Evolutionary conservation across 805 yeast species (phyloP).

Genomic region (Jamesozyma piceae): DNA sequence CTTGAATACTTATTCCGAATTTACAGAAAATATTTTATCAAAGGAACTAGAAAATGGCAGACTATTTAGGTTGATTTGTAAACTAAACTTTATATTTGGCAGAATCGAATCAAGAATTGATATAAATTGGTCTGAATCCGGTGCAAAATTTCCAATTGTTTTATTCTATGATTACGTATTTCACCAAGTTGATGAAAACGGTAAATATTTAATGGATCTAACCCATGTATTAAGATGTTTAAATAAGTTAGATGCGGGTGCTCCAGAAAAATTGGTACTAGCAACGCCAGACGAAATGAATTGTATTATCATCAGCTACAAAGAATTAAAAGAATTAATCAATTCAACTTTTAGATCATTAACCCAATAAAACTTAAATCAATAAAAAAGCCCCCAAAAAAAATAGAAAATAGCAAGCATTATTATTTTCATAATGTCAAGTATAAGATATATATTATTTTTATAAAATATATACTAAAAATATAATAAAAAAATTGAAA

Average conservation of each 20-base stretch:
- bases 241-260: constrained; percentile 88
- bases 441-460: neutral
- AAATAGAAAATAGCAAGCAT: neutral
- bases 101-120: constrained; percentile 57
- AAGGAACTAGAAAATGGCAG: constrained; percentile 84
- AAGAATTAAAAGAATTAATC: constrained; percentile 65
- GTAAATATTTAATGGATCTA: constrained; percentile 71
- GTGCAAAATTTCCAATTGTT: constrained; percentile 61
- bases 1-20: constrained; percentile 46
- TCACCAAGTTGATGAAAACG: constrained; percentile 70
- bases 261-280: constrained; percentile 70
- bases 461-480: neutral
- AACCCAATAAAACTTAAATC: constrained; percentile 11
- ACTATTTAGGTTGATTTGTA: constrained; percentile 69
- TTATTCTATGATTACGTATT: constrained; percentile 79
- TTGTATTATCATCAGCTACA: constrained; percentile 76
- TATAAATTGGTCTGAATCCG: constrained; percentile 61
- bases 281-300: constrained; percentile 79
- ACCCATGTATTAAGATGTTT: constrained; percentile 69
- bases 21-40: constrained; percentile 49
- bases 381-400: neutral
- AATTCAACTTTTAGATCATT: constrained; percentile 52
- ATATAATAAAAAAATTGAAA: constrained; percentile 1
- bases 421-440: neutral
- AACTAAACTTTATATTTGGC: constrained; percentile 68